These are phyloP conservation scores for Penicillium fimorum DNA, from an alignment of 495 filamentous ascomycete species.

Conservation along the genomic window DNA sequence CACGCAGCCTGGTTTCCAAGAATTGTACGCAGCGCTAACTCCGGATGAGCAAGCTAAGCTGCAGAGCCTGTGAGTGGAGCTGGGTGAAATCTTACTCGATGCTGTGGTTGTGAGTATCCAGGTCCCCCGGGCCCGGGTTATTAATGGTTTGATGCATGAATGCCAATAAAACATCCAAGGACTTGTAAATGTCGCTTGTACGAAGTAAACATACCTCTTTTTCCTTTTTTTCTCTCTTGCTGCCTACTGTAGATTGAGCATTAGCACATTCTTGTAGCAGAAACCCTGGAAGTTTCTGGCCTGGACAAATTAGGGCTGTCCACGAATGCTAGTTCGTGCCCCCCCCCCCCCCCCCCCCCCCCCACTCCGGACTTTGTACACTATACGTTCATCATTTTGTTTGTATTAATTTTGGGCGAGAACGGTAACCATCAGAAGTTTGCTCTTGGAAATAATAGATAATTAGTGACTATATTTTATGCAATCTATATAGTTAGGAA, in stretches of 20 bases:
- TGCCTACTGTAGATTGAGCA: not conserved
- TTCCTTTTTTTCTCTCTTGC: not conserved
- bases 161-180: slow-evolving; percentile 2
- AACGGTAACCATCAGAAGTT: not conserved
- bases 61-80: slow-evolving; percentile 33
- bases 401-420: not conserved
- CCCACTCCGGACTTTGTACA: not conserved
- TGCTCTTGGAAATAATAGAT: not conserved
- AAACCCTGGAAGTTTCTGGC: not conserved
- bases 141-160: slow-evolving; percentile 7
- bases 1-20: slow-evolving; percentile 70
- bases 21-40: slow-evolving; percentile 66
- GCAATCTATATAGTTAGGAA: not conserved
- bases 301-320: not conserved
- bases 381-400: not conserved
- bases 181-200: not conserved
- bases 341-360: not conserved
- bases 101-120: not conserved
- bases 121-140: not conserved
- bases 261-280: not conserved
- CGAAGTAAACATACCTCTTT: not conserved
- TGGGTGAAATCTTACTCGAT: not conserved
- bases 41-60: slow-evolving; percentile 75
- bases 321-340: not conserved
- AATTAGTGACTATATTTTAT: not conserved